phyloP scores from a whole-genome alignment of 2,329 filamentous ascomycete genomes.

The Stachybotrys echinatus region DNA sequence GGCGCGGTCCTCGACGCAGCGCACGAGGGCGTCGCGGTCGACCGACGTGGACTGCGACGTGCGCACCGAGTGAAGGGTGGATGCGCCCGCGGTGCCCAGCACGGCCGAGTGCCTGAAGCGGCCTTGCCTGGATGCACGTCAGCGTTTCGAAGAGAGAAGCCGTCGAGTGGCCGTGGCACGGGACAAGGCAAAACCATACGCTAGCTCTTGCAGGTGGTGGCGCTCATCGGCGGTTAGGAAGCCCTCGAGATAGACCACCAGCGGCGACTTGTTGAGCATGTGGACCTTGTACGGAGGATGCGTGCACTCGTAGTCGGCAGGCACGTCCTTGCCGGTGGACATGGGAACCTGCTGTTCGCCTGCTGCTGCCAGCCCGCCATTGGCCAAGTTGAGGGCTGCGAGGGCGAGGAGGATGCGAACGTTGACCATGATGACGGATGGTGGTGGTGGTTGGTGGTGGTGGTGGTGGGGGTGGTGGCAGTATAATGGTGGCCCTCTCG shows the following conservation, averaged over 20 bases:
- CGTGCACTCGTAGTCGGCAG: conserved; percentile 13
- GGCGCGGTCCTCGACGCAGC: conserved; percentile 42
- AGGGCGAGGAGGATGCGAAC: neutral
- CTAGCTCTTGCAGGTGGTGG: conserved; percentile 34
- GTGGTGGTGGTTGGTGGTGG: neutral
- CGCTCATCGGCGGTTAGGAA: conserved; percentile 39
- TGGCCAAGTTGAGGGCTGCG: neutral
- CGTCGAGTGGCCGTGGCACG: too few relatives aligned
- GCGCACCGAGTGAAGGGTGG: conserved; percentile 30
- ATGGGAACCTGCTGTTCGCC: conserved; percentile 2
- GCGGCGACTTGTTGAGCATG: conserved; percentile 40
- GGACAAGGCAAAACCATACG: conserved; percentile 21
- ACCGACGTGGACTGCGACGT: conserved; percentile 41
- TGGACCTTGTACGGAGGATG: conserved; percentile 34
- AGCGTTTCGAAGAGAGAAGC: too few relatives aligned
- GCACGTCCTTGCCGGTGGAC: neutral
- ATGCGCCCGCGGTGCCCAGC: conserved; percentile 24
- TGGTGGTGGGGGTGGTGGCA: too few relatives aligned
- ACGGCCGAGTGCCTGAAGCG: conserved; percentile 39
- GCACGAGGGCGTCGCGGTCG: conserved; percentile 31
- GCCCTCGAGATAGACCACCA: conserved; percentile 43
- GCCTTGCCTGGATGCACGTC: conserved; percentile 23
- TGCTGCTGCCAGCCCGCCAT: conserved; percentile 1
- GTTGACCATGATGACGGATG: neutral
- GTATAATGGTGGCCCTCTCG: too few relatives aligned